Evolutionary conservation across 495 filamentous ascomycete species (phyloP), one percentile per base, ranked within the genome.

Genomic region (Podospora bellae-mahoneyi): DNA sequence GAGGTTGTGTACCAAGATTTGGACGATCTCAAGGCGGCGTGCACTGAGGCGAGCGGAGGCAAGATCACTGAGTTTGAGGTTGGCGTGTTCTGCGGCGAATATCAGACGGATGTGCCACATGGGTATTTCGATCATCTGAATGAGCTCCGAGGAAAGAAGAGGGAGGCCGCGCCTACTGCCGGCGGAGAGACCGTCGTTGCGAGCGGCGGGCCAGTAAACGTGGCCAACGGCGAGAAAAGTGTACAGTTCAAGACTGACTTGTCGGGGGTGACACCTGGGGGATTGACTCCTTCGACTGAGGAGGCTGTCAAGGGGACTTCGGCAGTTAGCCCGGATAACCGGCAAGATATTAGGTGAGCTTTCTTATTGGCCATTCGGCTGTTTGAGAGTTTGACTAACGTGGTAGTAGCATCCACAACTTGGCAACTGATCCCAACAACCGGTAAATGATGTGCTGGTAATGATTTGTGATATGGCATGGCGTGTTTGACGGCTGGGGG

Each of bases 11-110:
- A 92, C 78, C 93, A 97, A 75, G 89, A 88, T 56, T 83, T 97
- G n/a, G 85, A 86, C 15, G 93, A 96, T 72, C 84, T 97, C 10
- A 90, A 92, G 76, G 88, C 85, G 48, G 88, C 93, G 4, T 97
- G 93, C 74, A 86, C 88, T 0, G 90, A 92, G 72, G 85, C 90
- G 3, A 83, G 85, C 5, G 82, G 86, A 55, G 77, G 77, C 18
- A 75, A 78, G 48, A 79, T 88, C 39, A 83, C 79, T 39, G 78
- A 86, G 32, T 97, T 98, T 68, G 96, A 98, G 77, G 89, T 96
- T n/a, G 94, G 95, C 68, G 93, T 98, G 18, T 98, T 99, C 84
- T 96, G 91, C 70, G 95, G 96, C 26, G 87, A 86, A 73, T 97
- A 98, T 78, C 82, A 92, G 60, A 99, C 95, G 1, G 89, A 89